Conservation (phyloP, 2,329 filamentous ascomycete genomes). For the Xylariales sp. region DNA sequence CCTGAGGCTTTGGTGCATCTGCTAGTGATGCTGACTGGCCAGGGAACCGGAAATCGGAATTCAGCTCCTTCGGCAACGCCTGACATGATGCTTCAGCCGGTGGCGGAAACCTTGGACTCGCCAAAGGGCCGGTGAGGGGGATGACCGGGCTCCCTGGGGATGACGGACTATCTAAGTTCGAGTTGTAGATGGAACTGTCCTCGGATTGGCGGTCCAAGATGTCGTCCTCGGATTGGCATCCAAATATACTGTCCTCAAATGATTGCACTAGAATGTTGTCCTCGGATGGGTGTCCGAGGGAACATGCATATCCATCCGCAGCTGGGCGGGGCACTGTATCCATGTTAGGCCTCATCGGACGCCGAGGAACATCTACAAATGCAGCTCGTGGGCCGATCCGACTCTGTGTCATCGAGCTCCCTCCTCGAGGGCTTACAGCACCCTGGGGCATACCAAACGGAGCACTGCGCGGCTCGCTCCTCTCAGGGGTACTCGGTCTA, state of each 20-base stretch:
- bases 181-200: conserved; percentile 17
- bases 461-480: conserved; percentile 1
- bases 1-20: neutral
- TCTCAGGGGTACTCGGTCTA: neutral
- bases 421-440: conserved; percentile 1
- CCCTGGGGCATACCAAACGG: conserved; percentile 9
- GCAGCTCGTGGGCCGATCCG: conserved; percentile 15
- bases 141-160: conserved; percentile 6
- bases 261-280: neutral
- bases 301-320: neutral
- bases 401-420: conserved; percentile 7
- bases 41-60: conserved; percentile 4
- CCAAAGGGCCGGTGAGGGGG: conserved; percentile 6
- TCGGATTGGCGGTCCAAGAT: conserved; percentile 10
- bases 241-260: neutral
- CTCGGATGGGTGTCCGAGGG: neutral
- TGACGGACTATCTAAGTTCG: neutral
- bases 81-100: neutral
- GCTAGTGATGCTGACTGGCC: neutral
- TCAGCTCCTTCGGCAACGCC: neutral
- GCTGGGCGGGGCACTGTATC: neutral
- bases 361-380: conserved; percentile 14
- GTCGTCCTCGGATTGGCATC: neutral
- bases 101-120: conserved; percentile 1
- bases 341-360: conserved; percentile 8